phyloP scores from a whole-genome alignment of 75 land plant genomes.

The Selaginella moellendorffii region DNA sequence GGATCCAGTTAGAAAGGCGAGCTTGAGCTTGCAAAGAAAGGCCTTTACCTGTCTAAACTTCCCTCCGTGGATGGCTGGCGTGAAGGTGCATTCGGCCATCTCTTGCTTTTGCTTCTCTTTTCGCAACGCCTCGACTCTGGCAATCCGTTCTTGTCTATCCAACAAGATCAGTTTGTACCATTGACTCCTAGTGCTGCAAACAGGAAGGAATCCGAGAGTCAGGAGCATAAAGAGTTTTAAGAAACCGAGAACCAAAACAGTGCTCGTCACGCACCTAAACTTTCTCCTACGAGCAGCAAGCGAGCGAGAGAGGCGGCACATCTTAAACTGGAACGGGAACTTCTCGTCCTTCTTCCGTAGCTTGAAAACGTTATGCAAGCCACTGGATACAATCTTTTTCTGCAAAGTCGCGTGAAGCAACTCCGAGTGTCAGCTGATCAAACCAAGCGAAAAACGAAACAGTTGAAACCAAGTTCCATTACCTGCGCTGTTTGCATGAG shows the following conservation, averaged over 20 bases:
- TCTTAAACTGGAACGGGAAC: constrained; percentile 20
- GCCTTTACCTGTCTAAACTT: neutral
- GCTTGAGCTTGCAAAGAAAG: too few relatives aligned
- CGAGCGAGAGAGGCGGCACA: constrained; percentile 23
- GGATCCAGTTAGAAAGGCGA: too few relatives aligned
- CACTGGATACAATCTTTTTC: neutral
- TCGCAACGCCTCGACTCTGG: constrained; percentile 19
- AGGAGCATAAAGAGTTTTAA: too few relatives aligned
- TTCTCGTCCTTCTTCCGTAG: neutral
- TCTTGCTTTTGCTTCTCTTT: constrained; percentile 22
- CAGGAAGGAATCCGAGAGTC: neutral
- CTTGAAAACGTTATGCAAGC: neutral
- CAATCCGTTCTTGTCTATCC: constrained; percentile 20
- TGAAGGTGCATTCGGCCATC: constrained; percentile 31
- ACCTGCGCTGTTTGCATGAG: constrained; percentile 1
- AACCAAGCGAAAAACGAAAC: neutral
- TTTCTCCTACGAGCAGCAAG: constrained; percentile 18
- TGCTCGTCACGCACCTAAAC: constrained; percentile 17
- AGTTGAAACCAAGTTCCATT: neutral
- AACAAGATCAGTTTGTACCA: constrained; percentile 29
- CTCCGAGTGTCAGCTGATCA: neutral
- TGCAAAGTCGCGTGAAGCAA: neutral
- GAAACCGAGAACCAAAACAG: too few relatives aligned
- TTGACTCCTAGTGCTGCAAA: constrained; percentile 19
- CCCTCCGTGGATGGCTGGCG: constrained; percentile 12